These are phyloP conservation scores for Thelephora ganbajun DNA, from an alignment of 768 basidiomycete genomes.

Conservation along the genomic window DNA sequence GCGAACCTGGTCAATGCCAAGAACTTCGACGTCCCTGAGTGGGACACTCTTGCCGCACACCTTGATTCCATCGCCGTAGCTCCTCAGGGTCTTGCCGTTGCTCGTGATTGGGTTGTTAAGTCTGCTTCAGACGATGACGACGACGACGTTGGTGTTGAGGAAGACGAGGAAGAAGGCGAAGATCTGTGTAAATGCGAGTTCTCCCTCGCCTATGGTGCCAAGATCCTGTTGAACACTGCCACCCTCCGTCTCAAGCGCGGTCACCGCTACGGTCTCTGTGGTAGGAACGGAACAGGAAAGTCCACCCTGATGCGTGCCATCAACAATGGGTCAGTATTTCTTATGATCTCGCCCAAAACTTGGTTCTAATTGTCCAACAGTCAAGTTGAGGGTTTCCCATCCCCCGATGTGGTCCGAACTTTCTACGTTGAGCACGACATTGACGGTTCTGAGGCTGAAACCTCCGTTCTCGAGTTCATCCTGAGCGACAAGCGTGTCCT, in stretches of 20 bases:
- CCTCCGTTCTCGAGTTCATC: constrained; percentile 83
- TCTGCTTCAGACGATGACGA: constrained; percentile 70
- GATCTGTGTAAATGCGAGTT: constrained; percentile 99
- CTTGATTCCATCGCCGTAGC: constrained; percentile 48
- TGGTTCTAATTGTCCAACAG: constrained; percentile 22
- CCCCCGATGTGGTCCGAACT: constrained; percentile 91
- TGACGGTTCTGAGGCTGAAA: constrained; percentile 88
- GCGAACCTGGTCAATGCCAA: constrained; percentile 79
- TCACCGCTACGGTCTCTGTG: constrained; percentile 96
- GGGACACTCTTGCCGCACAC: constrained; percentile 74
- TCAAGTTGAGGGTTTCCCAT: constrained; percentile 98
- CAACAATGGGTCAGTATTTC: constrained; percentile 52
- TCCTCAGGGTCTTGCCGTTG: constrained; percentile 52
- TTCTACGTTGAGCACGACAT: constrained; percentile 99
- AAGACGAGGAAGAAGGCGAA: constrained; percentile 94
- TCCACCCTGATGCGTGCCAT: constrained; percentile 89
- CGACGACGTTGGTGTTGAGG: constrained; percentile 48
- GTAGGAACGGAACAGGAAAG: constrained; percentile 98
- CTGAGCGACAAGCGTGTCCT: constrained; percentile 72
- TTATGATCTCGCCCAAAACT: constrained; percentile 11
- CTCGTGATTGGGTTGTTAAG: constrained; percentile 81
- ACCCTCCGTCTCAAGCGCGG: constrained; percentile 96
- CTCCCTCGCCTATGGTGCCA: constrained; percentile 97
- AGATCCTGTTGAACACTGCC: constrained; percentile 94
- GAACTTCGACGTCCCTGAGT: constrained; percentile 83